Percentiles rank a stretch among this genome's conserved stretches.
phyloP scores from a whole-genome alignment of 169 alveolate genomes.

The Perkinsus marinus region DNA sequence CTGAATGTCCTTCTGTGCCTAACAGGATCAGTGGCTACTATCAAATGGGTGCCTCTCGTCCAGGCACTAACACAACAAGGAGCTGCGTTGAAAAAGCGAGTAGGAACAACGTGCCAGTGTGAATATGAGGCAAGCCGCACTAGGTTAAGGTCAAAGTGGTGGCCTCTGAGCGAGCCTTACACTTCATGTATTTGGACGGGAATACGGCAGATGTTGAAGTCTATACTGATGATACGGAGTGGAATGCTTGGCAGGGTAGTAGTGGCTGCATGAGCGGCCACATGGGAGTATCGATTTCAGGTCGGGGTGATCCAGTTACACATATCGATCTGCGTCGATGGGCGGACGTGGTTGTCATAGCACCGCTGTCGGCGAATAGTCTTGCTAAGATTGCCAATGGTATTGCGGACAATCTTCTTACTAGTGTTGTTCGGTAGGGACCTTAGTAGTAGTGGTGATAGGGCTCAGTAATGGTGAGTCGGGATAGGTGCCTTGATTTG shows the following conservation, averaged over 20 bases:
- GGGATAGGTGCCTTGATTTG: not conserved
- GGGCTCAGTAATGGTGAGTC: not conserved
- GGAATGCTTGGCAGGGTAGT: not conserved
- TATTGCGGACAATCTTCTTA: constrained; percentile 75
- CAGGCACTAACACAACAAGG: not conserved
- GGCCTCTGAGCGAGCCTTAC: not conserved
- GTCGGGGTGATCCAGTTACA: constrained; percentile 22
- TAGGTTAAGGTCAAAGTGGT: not conserved
- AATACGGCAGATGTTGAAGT: not conserved
- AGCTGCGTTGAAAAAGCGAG: too few relatives aligned
- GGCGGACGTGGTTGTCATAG: constrained; percentile 70
- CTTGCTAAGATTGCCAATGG: constrained; percentile 76
- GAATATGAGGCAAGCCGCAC: not conserved
- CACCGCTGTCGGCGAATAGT: constrained; percentile 86
- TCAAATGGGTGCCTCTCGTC: not conserved
- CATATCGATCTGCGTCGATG: constrained; percentile 68
- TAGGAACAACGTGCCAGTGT: too few relatives aligned
- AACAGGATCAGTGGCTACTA: not conserved
- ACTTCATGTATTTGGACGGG: not conserved
- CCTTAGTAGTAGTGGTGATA: not conserved
- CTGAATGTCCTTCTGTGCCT: not conserved
- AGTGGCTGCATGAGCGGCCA: not conserved
- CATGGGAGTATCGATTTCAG: not conserved
- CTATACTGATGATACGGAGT: not conserved
- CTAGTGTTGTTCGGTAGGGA: not conserved